Percentiles rank a stretch among this genome's conserved stretches.
phyloP scores from a whole-genome alignment of 106 monocot species.

The Allium sativum region DNA sequence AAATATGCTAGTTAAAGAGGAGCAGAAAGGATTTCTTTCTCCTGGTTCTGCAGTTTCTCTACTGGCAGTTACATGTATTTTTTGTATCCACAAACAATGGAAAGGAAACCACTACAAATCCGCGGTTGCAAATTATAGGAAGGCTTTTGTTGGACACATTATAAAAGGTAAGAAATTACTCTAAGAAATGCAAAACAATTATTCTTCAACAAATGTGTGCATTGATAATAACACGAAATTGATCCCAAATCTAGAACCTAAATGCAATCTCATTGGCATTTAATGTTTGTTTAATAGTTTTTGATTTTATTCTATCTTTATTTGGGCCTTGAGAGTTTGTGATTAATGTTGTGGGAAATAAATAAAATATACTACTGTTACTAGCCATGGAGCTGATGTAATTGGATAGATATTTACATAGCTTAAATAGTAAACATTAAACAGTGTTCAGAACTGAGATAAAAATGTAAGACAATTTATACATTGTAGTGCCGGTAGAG shows the following conservation, averaged over 20 bases:
- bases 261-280: conserved; percentile 2
- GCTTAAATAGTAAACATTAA: too few species aligned
- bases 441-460: too few species aligned
- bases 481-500: too few species aligned
- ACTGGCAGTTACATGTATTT: conserved; percentile 49
- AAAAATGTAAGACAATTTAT: too few species aligned
- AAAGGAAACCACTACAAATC: conserved; percentile 23
- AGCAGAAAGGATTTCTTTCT: conserved; percentile 30
- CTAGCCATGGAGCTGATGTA: too few species aligned
- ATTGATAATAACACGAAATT: not conserved
- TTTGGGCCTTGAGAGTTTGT: not conserved
- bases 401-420: too few species aligned
- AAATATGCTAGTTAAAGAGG: conserved; percentile 63
- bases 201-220: not conserved
- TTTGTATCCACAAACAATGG: conserved; percentile 66
- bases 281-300: not conserved
- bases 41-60: conserved; percentile 41
- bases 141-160: conserved; percentile 59
- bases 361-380: too few species aligned
- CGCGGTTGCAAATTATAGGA: conserved; percentile 40
- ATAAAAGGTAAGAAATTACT: conserved; percentile 38
- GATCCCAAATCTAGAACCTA: not conserved
- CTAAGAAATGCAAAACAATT: not conserved
- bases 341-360: not conserved
- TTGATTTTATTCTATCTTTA: not conserved